Percentiles rank a stretch among this genome's conserved stretches.
phyloP scores from a whole-genome alignment of 257 asterid genomes.

The Parsonsia alboflavescens region DNA sequence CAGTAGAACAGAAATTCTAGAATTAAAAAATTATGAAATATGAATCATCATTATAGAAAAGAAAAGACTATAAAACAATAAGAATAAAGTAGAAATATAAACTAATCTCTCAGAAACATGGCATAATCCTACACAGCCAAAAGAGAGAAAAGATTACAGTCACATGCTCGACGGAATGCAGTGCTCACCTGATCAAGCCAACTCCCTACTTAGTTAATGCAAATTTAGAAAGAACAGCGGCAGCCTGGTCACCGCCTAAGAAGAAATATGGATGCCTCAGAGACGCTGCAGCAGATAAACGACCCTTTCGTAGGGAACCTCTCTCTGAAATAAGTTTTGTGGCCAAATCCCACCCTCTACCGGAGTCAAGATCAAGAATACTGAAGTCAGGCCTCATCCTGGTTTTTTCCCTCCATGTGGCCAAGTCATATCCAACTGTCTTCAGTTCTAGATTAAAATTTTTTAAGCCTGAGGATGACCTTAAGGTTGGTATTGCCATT shows the following conservation, averaged over 20 bases:
- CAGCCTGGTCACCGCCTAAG: constrained; percentile 89
- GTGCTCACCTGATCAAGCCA: constrained; percentile 17
- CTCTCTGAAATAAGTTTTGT: constrained; percentile 78
- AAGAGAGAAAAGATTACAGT: background rate
- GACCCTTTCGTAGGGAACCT: constrained; percentile 47
- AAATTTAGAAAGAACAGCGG: constrained; percentile 80
- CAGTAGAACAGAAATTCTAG: background rate
- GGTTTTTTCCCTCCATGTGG: constrained; percentile 74
- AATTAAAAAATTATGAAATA: background rate
- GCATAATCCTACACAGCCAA: background rate
- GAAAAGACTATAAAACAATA: background rate
- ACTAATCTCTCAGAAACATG: background rate
- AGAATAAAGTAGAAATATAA: background rate
- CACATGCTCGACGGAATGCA: background rate
- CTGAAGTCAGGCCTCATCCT: constrained; percentile 64
- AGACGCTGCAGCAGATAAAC: constrained; percentile 88
- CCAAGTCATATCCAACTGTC: constrained; percentile 72
- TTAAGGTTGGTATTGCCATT: constrained; percentile 75
- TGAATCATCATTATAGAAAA: background rate
- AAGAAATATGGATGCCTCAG: constrained; percentile 91
- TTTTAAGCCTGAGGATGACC: constrained; percentile 72
- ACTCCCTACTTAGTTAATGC: constrained; percentile 40
- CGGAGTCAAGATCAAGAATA: constrained; percentile 86
- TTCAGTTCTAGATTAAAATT: constrained; percentile 76
- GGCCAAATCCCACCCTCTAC: constrained; percentile 97